These are phyloP conservation scores for Cladosporium halotolerans DNA, from an alignment of 2,329 filamentous ascomycete genomes.

Conservation along the genomic window DNA sequence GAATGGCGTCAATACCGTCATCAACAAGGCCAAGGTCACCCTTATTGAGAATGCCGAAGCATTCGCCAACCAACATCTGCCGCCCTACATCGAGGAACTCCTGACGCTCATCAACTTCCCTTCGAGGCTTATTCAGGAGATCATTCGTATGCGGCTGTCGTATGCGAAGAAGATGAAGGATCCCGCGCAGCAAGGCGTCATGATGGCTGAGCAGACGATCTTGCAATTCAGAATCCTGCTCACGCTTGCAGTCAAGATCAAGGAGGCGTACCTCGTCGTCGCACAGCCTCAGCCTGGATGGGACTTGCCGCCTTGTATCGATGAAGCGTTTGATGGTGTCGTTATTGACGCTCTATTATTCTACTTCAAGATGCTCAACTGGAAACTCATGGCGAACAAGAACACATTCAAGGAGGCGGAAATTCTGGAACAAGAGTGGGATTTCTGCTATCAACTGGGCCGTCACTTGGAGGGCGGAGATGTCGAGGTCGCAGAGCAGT, in stretches of 20 bases:
- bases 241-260: constrained; percentile 86
- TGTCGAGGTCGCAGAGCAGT: constrained; percentile 95
- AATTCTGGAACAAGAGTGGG: constrained; percentile 95
- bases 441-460: constrained; percentile 90
- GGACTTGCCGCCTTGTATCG: constrained; percentile 92
- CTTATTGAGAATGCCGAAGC: constrained; percentile 78
- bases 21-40: constrained; percentile 87
- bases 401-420: constrained; percentile 99
- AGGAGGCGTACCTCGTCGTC: constrained; percentile 77
- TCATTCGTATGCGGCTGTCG: constrained; percentile 82
- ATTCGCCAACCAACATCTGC: constrained; percentile 83
- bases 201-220: constrained; percentile 98
- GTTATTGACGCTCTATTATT: constrained; percentile 91
- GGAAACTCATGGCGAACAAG: constrained; percentile 95
- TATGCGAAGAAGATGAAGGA: constrained; percentile 96
- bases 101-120: constrained; percentile 96
- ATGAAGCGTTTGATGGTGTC: constrained; percentile 89
- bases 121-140: constrained; percentile 89
- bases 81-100: constrained; percentile 93
- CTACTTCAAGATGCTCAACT: constrained; percentile 98
- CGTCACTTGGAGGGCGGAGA: constrained; percentile 87
- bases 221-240: constrained; percentile 90
- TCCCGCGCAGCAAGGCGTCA: constrained; percentile 79
- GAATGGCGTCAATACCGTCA: constrained; percentile 73
- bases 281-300: constrained; percentile 84